A percentile compares a stretch with the other conserved stretches of the same genome.
These are phyloP conservation scores for Castanopsis chinensis DNA, from an alignment of 306 rosid genomes.

Conservation along the genomic window DNA sequence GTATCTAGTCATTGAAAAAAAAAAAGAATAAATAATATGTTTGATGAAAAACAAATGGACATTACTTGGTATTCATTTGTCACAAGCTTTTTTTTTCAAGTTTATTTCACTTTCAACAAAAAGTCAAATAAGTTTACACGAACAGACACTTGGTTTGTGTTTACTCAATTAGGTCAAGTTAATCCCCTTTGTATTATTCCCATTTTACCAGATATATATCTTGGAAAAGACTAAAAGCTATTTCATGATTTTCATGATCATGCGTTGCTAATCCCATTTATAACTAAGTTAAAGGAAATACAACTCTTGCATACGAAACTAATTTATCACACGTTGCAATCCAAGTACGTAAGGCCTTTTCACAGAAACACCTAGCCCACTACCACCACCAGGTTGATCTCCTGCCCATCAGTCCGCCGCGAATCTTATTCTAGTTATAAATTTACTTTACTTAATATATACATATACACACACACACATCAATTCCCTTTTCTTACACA, in stretches of 20 bases:
- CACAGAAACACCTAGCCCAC: slow-evolving; percentile 17
- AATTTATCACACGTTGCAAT: not conserved
- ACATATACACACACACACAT: not conserved
- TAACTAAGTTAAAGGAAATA: not conserved
- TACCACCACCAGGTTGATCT: slow-evolving; percentile 28
- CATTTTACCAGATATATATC: too few species aligned
- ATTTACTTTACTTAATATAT: slow-evolving; percentile 4
- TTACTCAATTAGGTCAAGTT: too few species aligned
- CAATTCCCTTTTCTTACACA: not conserved
- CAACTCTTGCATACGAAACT: not conserved
- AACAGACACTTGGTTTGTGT: too few species aligned
- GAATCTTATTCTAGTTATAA: slow-evolving; percentile 29
- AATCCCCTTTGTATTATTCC: too few species aligned
- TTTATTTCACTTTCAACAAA: too few species aligned
- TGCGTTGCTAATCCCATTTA: slow-evolving; percentile 15
- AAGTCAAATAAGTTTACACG: too few species aligned
- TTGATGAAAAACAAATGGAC: too few species aligned
- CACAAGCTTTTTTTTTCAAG: too few species aligned
- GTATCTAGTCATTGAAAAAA: too few species aligned
- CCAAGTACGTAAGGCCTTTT: slow-evolving; percentile 15
- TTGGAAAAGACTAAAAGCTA: too few species aligned
- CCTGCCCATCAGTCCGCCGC: slow-evolving; percentile 68
- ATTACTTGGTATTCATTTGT: too few species aligned
- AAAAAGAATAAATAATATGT: too few species aligned
- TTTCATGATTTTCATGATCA: not conserved